Evolutionary conservation across 768 basidiomycete genomes (phyloP).

Genomic region (Panellus pusillus): DNA sequence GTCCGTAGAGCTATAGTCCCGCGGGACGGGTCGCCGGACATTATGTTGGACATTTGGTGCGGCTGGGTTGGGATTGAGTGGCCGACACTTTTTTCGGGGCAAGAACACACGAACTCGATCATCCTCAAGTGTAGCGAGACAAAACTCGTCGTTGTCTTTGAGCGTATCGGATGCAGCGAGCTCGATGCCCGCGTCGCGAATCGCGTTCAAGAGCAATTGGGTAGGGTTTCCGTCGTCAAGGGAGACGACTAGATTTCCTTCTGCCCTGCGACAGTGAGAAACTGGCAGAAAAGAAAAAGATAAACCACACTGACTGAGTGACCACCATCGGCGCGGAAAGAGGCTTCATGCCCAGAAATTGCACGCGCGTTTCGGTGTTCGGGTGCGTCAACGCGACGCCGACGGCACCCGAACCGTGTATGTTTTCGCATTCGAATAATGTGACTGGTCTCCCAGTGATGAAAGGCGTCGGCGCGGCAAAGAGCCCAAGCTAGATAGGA

Average conservation of each 20-base stretch:
- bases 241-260: constrained; percentile 71
- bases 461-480: constrained; percentile 77
- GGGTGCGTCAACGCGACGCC: constrained; percentile 51
- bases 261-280: constrained; percentile 42
- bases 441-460: constrained; percentile 75
- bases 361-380: constrained; percentile 19
- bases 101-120: constrained; percentile 25
- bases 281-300: not conserved
- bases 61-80: constrained; percentile 30
- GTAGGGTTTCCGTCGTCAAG: constrained; percentile 62
- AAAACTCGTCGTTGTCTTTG: constrained; percentile 60
- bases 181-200: constrained; percentile 40
- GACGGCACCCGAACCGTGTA: constrained; percentile 66
- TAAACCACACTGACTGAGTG: constrained; percentile 43
- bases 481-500: constrained; percentile 54
- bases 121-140: constrained; percentile 38
- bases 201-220: constrained; percentile 53
- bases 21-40: constrained; percentile 70
- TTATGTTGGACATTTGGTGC: constrained; percentile 53
- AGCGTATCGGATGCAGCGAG: constrained; percentile 28
- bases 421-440: constrained; percentile 54
- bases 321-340: constrained; percentile 52
- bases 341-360: constrained; percentile 41
- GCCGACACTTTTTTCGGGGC: no score
- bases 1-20: constrained; percentile 65